Evolutionary conservation across 768 basidiomycete species (phyloP).

Genomic region (Hygrocybe coccinea): DNA sequence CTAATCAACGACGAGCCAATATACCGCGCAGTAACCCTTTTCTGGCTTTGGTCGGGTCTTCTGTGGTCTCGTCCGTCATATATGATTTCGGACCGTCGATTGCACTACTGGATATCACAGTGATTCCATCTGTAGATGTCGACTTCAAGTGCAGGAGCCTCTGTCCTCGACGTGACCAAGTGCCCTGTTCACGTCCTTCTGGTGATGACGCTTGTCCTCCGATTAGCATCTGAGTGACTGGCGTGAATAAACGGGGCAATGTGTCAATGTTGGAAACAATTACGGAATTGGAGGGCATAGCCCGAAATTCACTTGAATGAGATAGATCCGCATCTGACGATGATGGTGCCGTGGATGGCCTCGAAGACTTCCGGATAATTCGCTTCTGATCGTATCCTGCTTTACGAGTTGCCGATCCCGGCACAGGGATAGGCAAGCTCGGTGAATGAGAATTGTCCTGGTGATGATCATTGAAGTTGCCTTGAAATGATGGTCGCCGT

Average conservation of each 20-base stretch:
- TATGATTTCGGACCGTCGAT: slow-evolving; percentile 14
- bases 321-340: slow-evolving; percentile 21
- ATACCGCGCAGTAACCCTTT: slow-evolving; percentile 42
- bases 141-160: slow-evolving; percentile 42
- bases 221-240: slow-evolving; percentile 9
- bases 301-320: not conserved
- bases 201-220: not conserved
- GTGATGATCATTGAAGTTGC: slow-evolving; percentile 9
- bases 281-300: not conserved
- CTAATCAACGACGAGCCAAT: slow-evolving; percentile 32
- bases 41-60: slow-evolving; percentile 39
- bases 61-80: slow-evolving; percentile 26
- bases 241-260: slow-evolving; percentile 14
- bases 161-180: not conserved
- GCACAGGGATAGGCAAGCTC: slow-evolving; percentile 6
- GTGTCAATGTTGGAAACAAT: slow-evolving; percentile 21
- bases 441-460: slow-evolving; percentile 3
- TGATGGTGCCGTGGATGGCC: slow-evolving; percentile 50
- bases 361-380: slow-evolving; percentile 23
- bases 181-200: not conserved
- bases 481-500: slow-evolving; percentile 13
- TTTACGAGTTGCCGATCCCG: not conserved
- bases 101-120: slow-evolving; percentile 19
- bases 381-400: not conserved
- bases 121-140: slow-evolving; percentile 51